phyloP scores from a whole-genome alignment of 225 moss, liverwort and hornwort species.

The Pseudoscleropodium purum region DNA sequence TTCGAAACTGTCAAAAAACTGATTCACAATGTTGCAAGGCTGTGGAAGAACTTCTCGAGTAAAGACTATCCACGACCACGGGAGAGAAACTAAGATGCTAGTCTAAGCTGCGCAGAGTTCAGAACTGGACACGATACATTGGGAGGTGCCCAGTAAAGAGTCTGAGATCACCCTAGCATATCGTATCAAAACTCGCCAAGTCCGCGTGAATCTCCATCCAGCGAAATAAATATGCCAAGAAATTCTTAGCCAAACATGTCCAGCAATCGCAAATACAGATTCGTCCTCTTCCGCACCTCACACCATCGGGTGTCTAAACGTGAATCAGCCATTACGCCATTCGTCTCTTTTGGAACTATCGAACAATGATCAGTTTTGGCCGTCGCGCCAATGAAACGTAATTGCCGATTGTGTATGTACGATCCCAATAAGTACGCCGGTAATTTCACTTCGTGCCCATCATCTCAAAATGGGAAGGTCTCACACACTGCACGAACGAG shows the following conservation, averaged over 20 bases:
- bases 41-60: slow-evolving; percentile 25
- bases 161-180: slow-evolving; percentile 31
- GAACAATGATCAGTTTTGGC: slow-evolving; percentile 56
- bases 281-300: slow-evolving; percentile 60
- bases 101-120: slow-evolving; percentile 27
- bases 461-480: slow-evolving; percentile 49
- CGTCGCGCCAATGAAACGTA: slow-evolving; percentile 56
- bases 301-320: slow-evolving; percentile 43
- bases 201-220: slow-evolving; percentile 34
- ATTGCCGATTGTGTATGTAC: slow-evolving; percentile 47
- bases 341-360: slow-evolving; percentile 49
- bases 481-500: slow-evolving; percentile 70
- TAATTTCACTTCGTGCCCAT: slow-evolving; percentile 44
- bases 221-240: slow-evolving; percentile 55
- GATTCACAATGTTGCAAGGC: slow-evolving; percentile 30
- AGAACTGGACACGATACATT: slow-evolving; percentile 30
- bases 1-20: slow-evolving; percentile 36
- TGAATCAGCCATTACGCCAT: slow-evolving; percentile 52
- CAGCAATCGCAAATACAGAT: slow-evolving; percentile 32
- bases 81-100: slow-evolving; percentile 16
- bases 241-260: slow-evolving; percentile 42
- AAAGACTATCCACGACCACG: slow-evolving; percentile 21
- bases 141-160: slow-evolving; percentile 21
- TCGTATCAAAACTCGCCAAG: slow-evolving; percentile 35
- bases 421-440: slow-evolving; percentile 50